phyloP scores from a whole-genome alignment of 2,329 filamentous ascomycete genomes.

The Ophiostoma populinum region DNA sequence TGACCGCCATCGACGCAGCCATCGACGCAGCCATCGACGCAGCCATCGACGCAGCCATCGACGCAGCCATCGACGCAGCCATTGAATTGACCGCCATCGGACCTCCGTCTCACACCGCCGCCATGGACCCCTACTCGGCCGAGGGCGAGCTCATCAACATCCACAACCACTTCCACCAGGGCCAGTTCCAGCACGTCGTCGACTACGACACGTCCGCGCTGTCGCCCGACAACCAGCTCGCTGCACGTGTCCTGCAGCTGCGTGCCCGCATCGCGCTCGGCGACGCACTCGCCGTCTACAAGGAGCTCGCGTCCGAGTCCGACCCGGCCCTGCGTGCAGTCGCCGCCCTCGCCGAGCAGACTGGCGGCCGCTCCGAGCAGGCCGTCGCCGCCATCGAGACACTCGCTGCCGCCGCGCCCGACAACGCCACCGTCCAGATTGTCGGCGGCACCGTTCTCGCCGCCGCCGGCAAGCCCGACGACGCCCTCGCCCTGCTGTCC shows the following conservation, averaged over 20 bases:
- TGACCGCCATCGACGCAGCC: too few relatives aligned
- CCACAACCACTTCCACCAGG: slow-evolving; percentile 55
- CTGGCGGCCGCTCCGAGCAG: slow-evolving; percentile 39
- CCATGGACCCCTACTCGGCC: slow-evolving; percentile 55
- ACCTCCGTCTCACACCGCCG: neutral
- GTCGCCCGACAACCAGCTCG: slow-evolving; percentile 58
- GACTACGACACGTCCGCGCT: slow-evolving; percentile 72
- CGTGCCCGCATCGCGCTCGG: slow-evolving; percentile 73
- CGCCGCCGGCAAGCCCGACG: slow-evolving; percentile 63
- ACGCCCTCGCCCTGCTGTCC: slow-evolving; percentile 61
- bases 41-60: too few relatives aligned
- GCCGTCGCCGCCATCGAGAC: slow-evolving; percentile 48
- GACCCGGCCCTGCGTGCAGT: slow-evolving; percentile 63
- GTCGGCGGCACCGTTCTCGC: slow-evolving; percentile 69
- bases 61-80: too few relatives aligned
- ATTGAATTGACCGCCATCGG: too few relatives aligned
- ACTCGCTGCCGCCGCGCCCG: slow-evolving; percentile 46
- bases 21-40: too few relatives aligned
- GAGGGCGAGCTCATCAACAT: slow-evolving; percentile 58
- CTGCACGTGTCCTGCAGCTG: slow-evolving; percentile 61
- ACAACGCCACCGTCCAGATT: slow-evolving; percentile 69
- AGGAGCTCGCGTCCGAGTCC: slow-evolving; percentile 43
- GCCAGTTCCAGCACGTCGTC: slow-evolving; percentile 73
- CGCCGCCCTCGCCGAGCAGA: slow-evolving; percentile 53
- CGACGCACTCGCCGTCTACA: slow-evolving; percentile 55